Conservation (phyloP, 352 stramenopile species). For the Globisporangium barbulae region DNA sequence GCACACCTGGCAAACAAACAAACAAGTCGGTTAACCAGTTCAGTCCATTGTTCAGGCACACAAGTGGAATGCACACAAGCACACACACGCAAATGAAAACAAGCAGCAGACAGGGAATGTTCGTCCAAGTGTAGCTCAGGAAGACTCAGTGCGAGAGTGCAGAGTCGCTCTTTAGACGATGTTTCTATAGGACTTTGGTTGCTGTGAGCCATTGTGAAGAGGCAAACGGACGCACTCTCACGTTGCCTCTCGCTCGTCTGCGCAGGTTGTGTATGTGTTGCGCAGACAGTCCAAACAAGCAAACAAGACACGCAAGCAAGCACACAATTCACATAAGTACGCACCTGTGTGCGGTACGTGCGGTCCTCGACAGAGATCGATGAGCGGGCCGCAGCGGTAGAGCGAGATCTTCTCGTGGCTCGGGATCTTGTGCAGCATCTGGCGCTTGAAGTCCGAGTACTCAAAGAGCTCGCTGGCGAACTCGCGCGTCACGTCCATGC, state of each 20-base stretch:
- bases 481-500: constrained; percentile 88
- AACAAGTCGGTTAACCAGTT: background rate
- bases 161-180: constrained; percentile 67
- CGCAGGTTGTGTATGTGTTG: constrained; percentile 41
- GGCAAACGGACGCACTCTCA: constrained; percentile 19
- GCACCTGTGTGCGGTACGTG: constrained; percentile 94
- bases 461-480: constrained; percentile 89
- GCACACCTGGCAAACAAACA: constrained; percentile 34
- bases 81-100: constrained; percentile 12
- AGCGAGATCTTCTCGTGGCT: constrained; percentile 91
- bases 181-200: constrained; percentile 47
- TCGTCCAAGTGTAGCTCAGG: constrained; percentile 79
- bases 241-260: constrained; percentile 87
- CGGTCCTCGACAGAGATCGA: constrained; percentile 96
- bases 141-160: constrained; percentile 68
- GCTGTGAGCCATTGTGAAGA: constrained; percentile 21
- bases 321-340: constrained; percentile 11
- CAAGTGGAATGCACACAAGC: background rate
- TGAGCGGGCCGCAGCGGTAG: constrained; percentile 97
- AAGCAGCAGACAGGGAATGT: constrained; percentile 28
- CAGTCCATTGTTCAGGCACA: background rate
- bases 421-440: constrained; percentile 97
- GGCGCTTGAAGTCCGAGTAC: constrained; percentile 96
- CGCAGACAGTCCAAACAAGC: constrained; percentile 41
- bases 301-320: constrained; percentile 28